phyloP scores from a whole-genome alignment of 2,329 filamentous ascomycete genomes.

The Pestalotiopsis sp. region DNA sequence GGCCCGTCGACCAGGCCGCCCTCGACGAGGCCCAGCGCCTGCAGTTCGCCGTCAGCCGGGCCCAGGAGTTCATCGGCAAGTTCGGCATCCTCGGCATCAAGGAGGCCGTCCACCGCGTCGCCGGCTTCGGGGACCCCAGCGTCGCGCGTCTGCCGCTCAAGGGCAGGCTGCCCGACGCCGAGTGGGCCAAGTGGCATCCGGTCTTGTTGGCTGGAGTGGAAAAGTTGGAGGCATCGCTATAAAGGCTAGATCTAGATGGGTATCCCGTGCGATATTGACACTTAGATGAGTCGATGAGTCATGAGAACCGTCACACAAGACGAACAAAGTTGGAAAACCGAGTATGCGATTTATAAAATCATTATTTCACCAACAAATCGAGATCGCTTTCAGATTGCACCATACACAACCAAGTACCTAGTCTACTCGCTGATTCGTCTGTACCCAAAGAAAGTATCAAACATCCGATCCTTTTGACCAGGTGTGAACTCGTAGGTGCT shows the following conservation, averaged over 20 bases:
- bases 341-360: no score
- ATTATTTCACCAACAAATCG: no score
- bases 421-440: background rate
- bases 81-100: conserved; percentile 67
- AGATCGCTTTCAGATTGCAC: no score
- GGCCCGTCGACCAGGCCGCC: conserved; percentile 39
- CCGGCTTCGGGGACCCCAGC: conserved; percentile 59
- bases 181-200: conserved; percentile 43
- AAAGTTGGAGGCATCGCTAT: background rate
- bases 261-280: background rate
- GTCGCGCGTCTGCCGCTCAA: conserved; percentile 61
- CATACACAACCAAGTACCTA: no score
- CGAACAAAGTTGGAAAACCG: no score
- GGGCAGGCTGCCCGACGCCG: conserved; percentile 56
- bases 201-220: conserved; percentile 35
- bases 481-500: conserved; percentile 36
- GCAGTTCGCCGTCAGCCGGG: conserved; percentile 63
- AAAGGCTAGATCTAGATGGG: background rate
- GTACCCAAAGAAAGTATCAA: background rate
- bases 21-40: conserved; percentile 57
- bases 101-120: conserved; percentile 59
- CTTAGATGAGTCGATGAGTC: no score
- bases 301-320: no score
- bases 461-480: conserved; percentile 28
- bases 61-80: conserved; percentile 64